Evolutionary conservation across 345 rosid genomes (phyloP), one percentile per base, ranked within the genome.

Genomic region (Boechera stricta): DNA sequence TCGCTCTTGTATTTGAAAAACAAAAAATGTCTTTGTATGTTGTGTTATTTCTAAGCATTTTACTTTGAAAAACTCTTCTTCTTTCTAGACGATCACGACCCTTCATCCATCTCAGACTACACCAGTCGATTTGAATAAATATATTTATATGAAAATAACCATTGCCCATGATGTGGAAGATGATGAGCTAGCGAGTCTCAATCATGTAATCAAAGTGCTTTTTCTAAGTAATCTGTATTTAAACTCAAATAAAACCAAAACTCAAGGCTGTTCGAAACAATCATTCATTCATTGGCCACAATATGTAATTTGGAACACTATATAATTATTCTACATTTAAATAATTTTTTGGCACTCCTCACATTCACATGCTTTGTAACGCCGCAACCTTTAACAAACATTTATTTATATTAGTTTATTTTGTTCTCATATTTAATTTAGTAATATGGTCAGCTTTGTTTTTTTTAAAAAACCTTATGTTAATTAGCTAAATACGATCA

Each of bases 141-240:
- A 13, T 2, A n/a, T 49, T 11, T 3, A 33, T 24, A 45, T 15
- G 59, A 16, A 33, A 54, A 9, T n/a, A 54, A 2, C 18, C 10
- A 59, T 18, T 15, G 35, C 4, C 4, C 35, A 21, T 62, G 42
- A 38, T 42, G 65, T 44, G 57, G 65, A 65, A 54, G 42, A 39
- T 61, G 74, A 45, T 77, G 71, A 77, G 80, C 60, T 77, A 56
- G 72, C 77, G 58, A 77, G 80, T 77, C 67, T 71, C 60, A 65
- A 71, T 64, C 76, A 77, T 77, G 47, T 28, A 64, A 64, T 64
- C 35, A 57, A 49, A 48, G 38, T 71, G 53, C 35, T 38, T 61
- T 16, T 38, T 48, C 57, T 5, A 29, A 49, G 73, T 59, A 57
- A n/a, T 15, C 49, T 44, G 49, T 44, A 44, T 44, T 21, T 15